phyloP scores from a whole-genome alignment of 768 basidiomycete species.

The Lactarius sp. region DNA sequence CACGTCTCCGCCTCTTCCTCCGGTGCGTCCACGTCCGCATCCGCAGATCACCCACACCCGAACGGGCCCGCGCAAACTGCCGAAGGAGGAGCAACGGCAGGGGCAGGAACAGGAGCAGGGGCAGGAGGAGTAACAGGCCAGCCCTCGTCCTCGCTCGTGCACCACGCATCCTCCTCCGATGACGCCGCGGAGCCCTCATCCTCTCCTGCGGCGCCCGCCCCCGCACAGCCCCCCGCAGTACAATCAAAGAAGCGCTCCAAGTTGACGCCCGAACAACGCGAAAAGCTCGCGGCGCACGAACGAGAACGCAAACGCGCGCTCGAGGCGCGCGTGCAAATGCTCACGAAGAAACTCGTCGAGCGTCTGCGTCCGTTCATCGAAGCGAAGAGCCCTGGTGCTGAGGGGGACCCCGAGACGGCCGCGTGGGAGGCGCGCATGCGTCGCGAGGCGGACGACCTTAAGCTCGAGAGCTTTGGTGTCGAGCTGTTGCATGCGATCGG shows the following conservation, averaged over 20 bases:
- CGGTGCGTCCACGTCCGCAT: neutral
- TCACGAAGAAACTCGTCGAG: constrained; percentile 79
- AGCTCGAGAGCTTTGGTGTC: constrained; percentile 95
- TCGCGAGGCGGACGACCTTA: constrained; percentile 89
- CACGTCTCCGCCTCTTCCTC: constrained; percentile 27
- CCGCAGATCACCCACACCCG: neutral
- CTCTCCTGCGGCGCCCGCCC: constrained; percentile 4
- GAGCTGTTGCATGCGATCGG: constrained; percentile 93
- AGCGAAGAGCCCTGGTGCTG: constrained; percentile 75
- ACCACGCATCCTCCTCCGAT: neutral
- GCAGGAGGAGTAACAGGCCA: neutral
- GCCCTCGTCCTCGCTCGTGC: neutral
- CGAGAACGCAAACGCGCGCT: constrained; percentile 73
- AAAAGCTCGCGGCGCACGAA: constrained; percentile 79
- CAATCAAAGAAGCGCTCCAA: constrained; percentile 40
- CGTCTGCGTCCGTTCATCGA: constrained; percentile 87
- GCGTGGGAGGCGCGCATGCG: constrained; percentile 72
- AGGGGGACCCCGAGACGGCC: constrained; percentile 77
- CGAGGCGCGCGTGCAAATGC: constrained; percentile 66
- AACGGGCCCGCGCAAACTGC: neutral
- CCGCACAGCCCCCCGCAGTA: constrained; percentile 28
- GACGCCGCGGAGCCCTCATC: constrained; percentile 10
- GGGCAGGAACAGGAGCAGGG: neutral
- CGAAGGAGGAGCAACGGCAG: neutral
- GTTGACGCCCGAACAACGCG: constrained; percentile 76